phyloP scores from a whole-genome alignment of 2,329 filamentous ascomycete genomes.

The Polytolypa hystricis region DNA sequence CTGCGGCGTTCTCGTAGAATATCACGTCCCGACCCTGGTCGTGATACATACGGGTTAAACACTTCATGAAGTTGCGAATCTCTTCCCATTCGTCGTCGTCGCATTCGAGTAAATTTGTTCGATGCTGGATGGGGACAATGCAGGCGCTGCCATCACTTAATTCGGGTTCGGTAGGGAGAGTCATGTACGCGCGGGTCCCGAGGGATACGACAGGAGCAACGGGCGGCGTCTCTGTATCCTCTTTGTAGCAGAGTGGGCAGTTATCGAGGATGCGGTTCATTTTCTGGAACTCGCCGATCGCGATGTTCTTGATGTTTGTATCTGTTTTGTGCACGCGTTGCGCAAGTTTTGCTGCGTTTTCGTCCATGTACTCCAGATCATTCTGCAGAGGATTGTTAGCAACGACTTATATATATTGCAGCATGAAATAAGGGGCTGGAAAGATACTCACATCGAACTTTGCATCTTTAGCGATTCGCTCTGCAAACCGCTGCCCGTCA shows the following conservation, averaged over 20 bases:
- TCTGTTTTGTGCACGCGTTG: slow-evolving; percentile 80
- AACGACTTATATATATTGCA: neutral
- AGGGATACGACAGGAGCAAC: slow-evolving; percentile 77
- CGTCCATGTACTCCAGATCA: slow-evolving; percentile 93
- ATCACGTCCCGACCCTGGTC: slow-evolving; percentile 83
- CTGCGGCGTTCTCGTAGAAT: slow-evolving; percentile 94
- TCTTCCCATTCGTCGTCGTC: slow-evolving; percentile 99
- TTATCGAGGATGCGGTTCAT: slow-evolving; percentile 75
- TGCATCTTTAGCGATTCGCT: slow-evolving; percentile 84
- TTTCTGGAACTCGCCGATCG: slow-evolving; percentile 80
- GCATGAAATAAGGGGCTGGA: neutral
- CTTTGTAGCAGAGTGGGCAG: slow-evolving; percentile 86
- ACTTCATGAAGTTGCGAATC: slow-evolving; percentile 98
- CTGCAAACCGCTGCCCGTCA: slow-evolving; percentile 71
- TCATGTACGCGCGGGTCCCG: slow-evolving; percentile 76
- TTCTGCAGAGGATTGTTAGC: slow-evolving; percentile 36
- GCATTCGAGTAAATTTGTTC: slow-evolving; percentile 85
- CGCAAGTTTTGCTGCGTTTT: slow-evolving; percentile 84
- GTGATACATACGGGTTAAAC: slow-evolving; percentile 84
- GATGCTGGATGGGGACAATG: slow-evolving; percentile 81
- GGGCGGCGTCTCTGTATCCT: slow-evolving; percentile 67
- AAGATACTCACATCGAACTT: slow-evolving; percentile 57
- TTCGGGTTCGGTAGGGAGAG: slow-evolving; percentile 81
- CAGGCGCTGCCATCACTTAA: slow-evolving; percentile 71
- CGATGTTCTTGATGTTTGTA: slow-evolving; percentile 73